Percentiles rank a stretch among this genome's conserved stretches.
phyloP scores from a whole-genome alignment of 129 eudicot species.

The Chrysanthemum seticuspe region DNA sequence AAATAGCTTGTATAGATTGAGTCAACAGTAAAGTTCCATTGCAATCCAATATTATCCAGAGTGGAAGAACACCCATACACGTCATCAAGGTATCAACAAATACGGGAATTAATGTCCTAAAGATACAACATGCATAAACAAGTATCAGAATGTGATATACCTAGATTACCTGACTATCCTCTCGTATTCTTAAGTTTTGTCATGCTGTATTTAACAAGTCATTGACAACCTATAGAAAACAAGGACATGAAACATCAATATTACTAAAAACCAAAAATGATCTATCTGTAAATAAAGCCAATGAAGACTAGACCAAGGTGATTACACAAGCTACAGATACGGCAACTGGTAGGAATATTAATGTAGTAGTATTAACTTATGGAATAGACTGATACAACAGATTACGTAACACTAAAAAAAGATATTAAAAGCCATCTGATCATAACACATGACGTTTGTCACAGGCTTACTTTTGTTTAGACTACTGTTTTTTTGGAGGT shows the following conservation, averaged over 20 bases:
- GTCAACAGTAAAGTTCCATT: background rate
- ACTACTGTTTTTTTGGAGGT: background rate
- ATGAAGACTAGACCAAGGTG: conserved; percentile 9
- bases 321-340: conserved; percentile 15
- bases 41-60: background rate
- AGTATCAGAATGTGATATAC: conserved; percentile 6
- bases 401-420: background rate
- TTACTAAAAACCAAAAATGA: conserved; percentile 5
- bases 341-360: background rate
- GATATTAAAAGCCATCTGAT: background rate
- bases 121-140: conserved; percentile 7
- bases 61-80: background rate
- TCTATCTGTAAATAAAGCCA: conserved; percentile 8
- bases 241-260: background rate
- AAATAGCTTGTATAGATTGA: no score
- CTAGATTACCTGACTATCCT: conserved; percentile 74
- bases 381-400: conserved; percentile 5
- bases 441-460: conserved; percentile 2
- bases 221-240: conserved; percentile 79
- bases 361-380: background rate
- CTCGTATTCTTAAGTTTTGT: conserved; percentile 81
- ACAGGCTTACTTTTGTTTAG: background rate
- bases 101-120: background rate
- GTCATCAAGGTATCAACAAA: background rate
- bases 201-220: conserved; percentile 93